A percentile compares a stretch with the other conserved stretches of the same genome.
These are phyloP conservation scores for Babesia divergens DNA, from an alignment of 169 alveolate species.

Conservation along the genomic window DNA sequence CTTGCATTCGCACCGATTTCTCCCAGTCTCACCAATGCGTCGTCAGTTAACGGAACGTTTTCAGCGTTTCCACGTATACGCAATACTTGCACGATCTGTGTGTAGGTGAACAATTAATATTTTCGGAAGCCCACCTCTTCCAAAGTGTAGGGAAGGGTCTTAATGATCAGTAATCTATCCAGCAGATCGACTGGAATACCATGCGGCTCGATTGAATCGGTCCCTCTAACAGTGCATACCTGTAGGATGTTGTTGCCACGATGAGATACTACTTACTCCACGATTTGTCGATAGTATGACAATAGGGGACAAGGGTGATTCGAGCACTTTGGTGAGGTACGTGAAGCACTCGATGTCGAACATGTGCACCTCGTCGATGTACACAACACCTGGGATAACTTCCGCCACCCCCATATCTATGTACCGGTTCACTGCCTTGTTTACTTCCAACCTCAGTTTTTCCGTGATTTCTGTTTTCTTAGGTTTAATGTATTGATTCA, in stretches of 20 bases:
- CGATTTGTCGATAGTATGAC: slow-evolving; percentile 98
- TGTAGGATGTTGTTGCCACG: not conserved
- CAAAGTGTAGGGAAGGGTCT: slow-evolving; percentile 94
- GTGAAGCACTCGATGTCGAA: slow-evolving; percentile 99
- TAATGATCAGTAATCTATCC: slow-evolving; percentile 96
- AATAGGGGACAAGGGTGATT: slow-evolving; percentile 96
- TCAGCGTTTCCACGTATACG: slow-evolving; percentile 97
- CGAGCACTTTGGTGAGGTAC: slow-evolving; percentile 96
- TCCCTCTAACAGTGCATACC: slow-evolving; percentile 93
- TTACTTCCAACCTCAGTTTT: slow-evolving; percentile 95
- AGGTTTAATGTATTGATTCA: slow-evolving; percentile 95
- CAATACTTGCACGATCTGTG: slow-evolving; percentile 83
- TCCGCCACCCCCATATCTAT: slow-evolving; percentile 98
- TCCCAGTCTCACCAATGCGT: slow-evolving; percentile 94
- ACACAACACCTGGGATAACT: slow-evolving; percentile 98
- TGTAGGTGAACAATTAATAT: not conserved
- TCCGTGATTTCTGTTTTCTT: slow-evolving; percentile 99
- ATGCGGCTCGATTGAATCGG: slow-evolving; percentile 96
- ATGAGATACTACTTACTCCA: slow-evolving; percentile 78
- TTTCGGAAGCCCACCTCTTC: slow-evolving; percentile 75
- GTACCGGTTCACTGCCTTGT: slow-evolving; percentile 97
- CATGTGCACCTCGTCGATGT: slow-evolving; percentile 99
- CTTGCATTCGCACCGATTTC: slow-evolving; percentile 95
- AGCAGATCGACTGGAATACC: slow-evolving; percentile 99
- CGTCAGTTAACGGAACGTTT: slow-evolving; percentile 90